Evolutionary conservation across 2,329 filamentous ascomycete genomes (phyloP), one percentile per base, ranked within the genome.

Genomic region (Fusarium subglutinans): DNA sequence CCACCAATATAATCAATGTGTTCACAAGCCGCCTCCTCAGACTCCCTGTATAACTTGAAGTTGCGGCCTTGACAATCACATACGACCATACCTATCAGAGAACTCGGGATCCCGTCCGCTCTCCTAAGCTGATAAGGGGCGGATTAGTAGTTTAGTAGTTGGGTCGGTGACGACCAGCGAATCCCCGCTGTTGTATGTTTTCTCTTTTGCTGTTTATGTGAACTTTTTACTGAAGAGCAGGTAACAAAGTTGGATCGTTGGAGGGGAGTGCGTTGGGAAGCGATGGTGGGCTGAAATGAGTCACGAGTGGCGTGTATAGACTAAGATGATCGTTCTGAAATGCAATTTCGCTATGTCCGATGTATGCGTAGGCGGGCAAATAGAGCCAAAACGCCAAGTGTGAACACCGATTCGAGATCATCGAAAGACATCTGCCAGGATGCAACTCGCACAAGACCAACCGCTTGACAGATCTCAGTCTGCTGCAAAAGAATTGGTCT

Each of bases 101-200:
- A 62, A 57, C 33, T 38, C 59, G 59, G 59, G 59, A 62, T 57
- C 59, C 59, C 50, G 60, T 64, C 59, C 43, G 50, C 50, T 66
- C 59, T 66, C 57, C 63, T 43, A 64, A 64, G 55, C 61, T 28
- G 18, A 3, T 64, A 64, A 64, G 26, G 26, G 61, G 61, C 55
- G 44, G 41, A 64, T 43, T 60, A 64, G 62, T 64, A 64, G 56
- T 64, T 43, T 60, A 64, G 62, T 64, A 64, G 56, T 64, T 64
- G 56, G 62, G 63, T 65, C 57, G 58, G 58, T 66, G 63, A 66
- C 58, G 63, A 66, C 60, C 64, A 66, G 60, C 64, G 51, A 58
- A 58, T 65, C 64, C 64, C 43, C 61, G 51, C 51, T 67, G 51
- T 51, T 65, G 60, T 67, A 58, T 67, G 64, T 66, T 18, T 48